A percentile compares a stretch with the other conserved stretches of the same genome.
Evolutionary conservation across 73 alveolate genomes (phyloP).

Genomic region (Stentor roeselii): DNA sequence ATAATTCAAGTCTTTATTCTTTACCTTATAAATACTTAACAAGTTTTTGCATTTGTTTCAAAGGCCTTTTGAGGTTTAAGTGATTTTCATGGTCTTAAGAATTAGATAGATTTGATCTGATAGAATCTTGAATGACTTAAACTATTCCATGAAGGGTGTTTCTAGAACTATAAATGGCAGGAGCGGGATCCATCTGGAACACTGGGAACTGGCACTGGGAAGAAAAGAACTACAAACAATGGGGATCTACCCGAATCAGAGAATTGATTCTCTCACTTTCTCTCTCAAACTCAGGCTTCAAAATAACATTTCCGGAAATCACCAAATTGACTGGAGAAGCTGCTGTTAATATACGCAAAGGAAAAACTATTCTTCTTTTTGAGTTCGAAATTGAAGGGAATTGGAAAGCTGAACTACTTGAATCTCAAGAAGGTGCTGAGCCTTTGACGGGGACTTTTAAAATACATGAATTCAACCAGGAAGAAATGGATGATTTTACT

Average conservation of each 20-base stretch:
- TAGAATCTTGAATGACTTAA: not conserved
- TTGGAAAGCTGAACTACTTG: conserved; percentile 43
- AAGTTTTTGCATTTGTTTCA: no score
- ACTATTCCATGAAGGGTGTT: not conserved
- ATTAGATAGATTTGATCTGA: not conserved
- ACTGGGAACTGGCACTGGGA: conserved; percentile 72
- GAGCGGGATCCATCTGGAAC: conserved; percentile 66
- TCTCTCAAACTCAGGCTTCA: conserved; percentile 1
- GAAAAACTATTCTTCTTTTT: conserved; percentile 51
- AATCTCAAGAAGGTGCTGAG: conserved; percentile 39
- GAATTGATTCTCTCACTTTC: conserved; percentile 30
- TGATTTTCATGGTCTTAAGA: not conserved
- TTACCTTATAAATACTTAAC: not conserved
- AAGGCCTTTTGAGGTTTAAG: not conserved
- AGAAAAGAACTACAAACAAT: conserved; percentile 51
- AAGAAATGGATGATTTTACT: conserved; percentile 48
- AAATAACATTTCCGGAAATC: conserved; percentile 38
- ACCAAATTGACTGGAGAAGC: conserved; percentile 48
- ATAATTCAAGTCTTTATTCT: not conserved
- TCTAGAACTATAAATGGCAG: conserved; percentile 32
- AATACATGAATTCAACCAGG: conserved; percentile 54
- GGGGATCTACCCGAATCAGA: conserved; percentile 38
- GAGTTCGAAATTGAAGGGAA: conserved; percentile 52
- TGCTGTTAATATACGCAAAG: conserved; percentile 49
- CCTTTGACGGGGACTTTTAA: conserved; percentile 50